Conservation (phyloP, 805 yeast species). For the Starmerella cellae region DNA sequence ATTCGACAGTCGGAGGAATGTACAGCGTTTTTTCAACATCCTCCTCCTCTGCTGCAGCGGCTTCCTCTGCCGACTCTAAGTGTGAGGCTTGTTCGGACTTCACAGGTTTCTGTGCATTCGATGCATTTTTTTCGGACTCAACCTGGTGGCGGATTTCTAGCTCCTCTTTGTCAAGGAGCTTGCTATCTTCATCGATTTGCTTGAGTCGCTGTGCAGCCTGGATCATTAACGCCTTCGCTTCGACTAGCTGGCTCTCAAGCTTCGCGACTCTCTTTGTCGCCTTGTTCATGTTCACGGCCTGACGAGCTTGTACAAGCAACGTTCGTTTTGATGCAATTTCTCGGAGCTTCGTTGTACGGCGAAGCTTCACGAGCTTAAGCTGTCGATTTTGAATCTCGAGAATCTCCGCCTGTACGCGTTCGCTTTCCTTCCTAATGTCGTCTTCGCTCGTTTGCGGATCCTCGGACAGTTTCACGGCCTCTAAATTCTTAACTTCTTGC, state of each 20-base stretch:
- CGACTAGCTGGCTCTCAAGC: constrained; percentile 11
- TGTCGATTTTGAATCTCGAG: constrained; percentile 5
- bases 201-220: constrained; percentile 6
- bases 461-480: too few relatives aligned
- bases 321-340: constrained; percentile 12
- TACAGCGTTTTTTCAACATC: not conserved
- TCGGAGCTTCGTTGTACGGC: not conserved
- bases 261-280: constrained; percentile 7
- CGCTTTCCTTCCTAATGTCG: constrained; percentile 4
- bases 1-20: not conserved
- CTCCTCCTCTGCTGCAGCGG: too few relatives aligned
- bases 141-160: not conserved
- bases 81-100: not conserved
- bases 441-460: too few relatives aligned
- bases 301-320: constrained; percentile 4
- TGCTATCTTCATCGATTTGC: constrained; percentile 1
- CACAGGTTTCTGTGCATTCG: too few relatives aligned
- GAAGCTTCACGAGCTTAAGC: not conserved
- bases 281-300: constrained; percentile 1
- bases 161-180: constrained; percentile 6
- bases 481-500: too few relatives aligned
- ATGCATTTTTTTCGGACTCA: not conserved
- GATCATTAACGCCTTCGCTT: constrained; percentile 5
- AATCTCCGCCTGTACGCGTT: constrained; percentile 6
- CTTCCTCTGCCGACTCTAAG: not conserved